Percentiles rank a stretch among this genome's conserved stretches.
These are phyloP conservation scores for Populus hybrid DNA, from an alignment of 441 rosid species.

Conservation along the genomic window DNA sequence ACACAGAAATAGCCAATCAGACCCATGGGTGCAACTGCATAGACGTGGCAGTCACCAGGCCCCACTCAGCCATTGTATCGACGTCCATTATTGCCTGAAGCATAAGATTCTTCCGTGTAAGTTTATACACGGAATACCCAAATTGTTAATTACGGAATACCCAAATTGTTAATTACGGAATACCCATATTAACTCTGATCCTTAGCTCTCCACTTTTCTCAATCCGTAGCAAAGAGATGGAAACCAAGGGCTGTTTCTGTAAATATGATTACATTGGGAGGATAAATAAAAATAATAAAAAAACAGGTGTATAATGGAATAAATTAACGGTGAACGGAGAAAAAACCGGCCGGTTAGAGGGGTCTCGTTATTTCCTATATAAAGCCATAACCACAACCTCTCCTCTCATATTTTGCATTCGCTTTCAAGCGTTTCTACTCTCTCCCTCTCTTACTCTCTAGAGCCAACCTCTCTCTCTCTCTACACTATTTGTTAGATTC, in stretches of 20 bases:
- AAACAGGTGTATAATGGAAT: slow-evolving; percentile 14
- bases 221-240: neutral
- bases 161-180: neutral
- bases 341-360: slow-evolving; percentile 33
- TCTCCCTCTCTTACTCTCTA: slow-evolving; percentile 14
- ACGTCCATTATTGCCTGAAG: neutral
- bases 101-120: slow-evolving; percentile 25
- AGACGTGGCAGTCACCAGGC: slow-evolving; percentile 24
- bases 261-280: neutral
- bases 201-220: neutral
- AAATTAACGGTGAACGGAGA: slow-evolving; percentile 45
- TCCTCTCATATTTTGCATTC: slow-evolving; percentile 23
- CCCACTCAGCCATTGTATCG: slow-evolving; percentile 6
- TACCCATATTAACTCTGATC: neutral
- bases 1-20: neutral
- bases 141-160: neutral
- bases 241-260: neutral
- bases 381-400: slow-evolving; percentile 33
- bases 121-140: slow-evolving; percentile 20
- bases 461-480: slow-evolving; percentile 20
- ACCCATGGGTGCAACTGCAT: neutral
- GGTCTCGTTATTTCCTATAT: slow-evolving; percentile 58
- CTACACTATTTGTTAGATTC: slow-evolving; percentile 16
- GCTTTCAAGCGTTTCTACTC: slow-evolving; percentile 7
- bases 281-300: slow-evolving; percentile 20